Conservation (phyloP, 495 filamentous ascomycete genomes). For the Symbiotaphrina buchneri region DNA sequence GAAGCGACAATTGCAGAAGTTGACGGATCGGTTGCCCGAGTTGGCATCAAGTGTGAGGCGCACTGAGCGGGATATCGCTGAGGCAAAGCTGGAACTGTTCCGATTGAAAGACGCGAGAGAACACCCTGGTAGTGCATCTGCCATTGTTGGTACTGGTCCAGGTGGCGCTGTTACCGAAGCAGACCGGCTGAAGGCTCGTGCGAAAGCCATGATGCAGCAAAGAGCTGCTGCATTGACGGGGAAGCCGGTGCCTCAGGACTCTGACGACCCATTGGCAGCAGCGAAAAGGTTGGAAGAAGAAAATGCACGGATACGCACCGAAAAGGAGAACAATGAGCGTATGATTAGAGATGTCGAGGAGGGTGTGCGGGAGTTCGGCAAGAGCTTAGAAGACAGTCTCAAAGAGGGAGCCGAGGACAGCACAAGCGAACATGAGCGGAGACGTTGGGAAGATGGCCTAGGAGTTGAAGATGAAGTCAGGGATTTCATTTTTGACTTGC, state of each 20-base stretch:
- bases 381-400: slow-evolving; percentile 62
- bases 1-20: slow-evolving; percentile 68
- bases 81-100: slow-evolving; percentile 86
- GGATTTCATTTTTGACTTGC: slow-evolving; percentile 93
- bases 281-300: slow-evolving; percentile 72
- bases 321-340: slow-evolving; percentile 80
- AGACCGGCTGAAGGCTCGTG: slow-evolving; percentile 82
- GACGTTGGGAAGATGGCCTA: slow-evolving; percentile 90
- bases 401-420: slow-evolving; percentile 55
- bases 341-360: slow-evolving; percentile 97
- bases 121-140: slow-evolving; percentile 59
- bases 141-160: slow-evolving; percentile 81
- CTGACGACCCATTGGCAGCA: slow-evolving; percentile 38
- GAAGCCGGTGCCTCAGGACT: slow-evolving; percentile 41
- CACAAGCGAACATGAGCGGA: slow-evolving; percentile 64
- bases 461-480: slow-evolving; percentile 92
- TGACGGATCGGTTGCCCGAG: slow-evolving; percentile 78
- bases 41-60: slow-evolving; percentile 79
- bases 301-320: slow-evolving; percentile 51
- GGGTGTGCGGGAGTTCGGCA: slow-evolving; percentile 75
- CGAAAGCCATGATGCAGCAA: slow-evolving; percentile 96
- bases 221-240: slow-evolving; percentile 82
- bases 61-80: slow-evolving; percentile 78
- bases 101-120: slow-evolving; percentile 81
- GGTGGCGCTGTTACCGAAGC: slow-evolving; percentile 83